Evolutionary conservation across 2,329 filamentous ascomycete genomes (phyloP), one percentile per base, ranked within the genome.

Genomic region (Myrmaecium sp.): DNA sequence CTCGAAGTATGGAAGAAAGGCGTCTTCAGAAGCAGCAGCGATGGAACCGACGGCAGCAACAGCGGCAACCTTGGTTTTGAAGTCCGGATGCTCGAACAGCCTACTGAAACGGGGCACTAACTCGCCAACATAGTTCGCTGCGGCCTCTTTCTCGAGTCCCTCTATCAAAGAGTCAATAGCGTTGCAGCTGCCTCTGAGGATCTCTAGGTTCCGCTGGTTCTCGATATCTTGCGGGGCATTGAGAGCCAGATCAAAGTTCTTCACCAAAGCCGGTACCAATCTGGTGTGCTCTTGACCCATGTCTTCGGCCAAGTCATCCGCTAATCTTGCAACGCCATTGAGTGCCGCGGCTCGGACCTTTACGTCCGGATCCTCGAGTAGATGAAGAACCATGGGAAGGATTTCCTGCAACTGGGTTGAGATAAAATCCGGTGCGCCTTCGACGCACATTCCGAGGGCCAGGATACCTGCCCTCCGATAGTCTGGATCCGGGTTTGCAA

Each of bases 361-460:
- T 39, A 72, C 65, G 38, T 91, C 79, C n/a, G 69, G 62, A 47
- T 98, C 89, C 46, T 82, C 66, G 20, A 98, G 69, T 6, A 95
- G 66, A 43, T 71, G 73, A 31, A 94, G 64, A 32, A 95, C 73
- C 40, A 80, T 65, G 25, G 89, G 89, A 50, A 95, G 70, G 38
- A 95, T 77, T 37, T 76, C 69, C 44, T 76, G 66, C 35, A 95
- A 69, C 55, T 98, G 89, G 12, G 84, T 93, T 36, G 81, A 82
- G 45, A 95, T 83, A 55, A 95, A 98, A 52, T 98, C 89, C 10
- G 89, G 89, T 16, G 89, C 86, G 41, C 89, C 89, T 61, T 95
- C 89, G 28, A 93, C 86, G 41, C 81, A 86, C 61, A 86, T 91
- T 32, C 86, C 86, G 4, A 98, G 68, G 25, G 86, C 77, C 35